These are phyloP conservation scores for Penicillium coprophilum DNA, from an alignment of 495 filamentous ascomycete genomes.

Conservation along the genomic window DNA sequence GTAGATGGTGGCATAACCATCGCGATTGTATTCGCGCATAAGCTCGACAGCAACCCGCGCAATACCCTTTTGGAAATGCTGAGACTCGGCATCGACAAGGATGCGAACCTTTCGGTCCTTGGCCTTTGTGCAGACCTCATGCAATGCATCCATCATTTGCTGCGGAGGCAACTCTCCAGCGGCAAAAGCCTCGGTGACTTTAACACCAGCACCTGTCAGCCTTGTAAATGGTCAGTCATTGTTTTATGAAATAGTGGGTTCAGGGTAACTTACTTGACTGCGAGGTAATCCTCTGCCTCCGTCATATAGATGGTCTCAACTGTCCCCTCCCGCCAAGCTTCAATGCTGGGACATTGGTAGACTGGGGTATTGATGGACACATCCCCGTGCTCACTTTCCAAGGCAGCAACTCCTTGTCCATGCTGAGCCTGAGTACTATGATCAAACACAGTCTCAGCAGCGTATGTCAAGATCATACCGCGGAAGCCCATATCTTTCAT, in stretches of 20 bases:
- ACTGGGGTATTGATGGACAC: slow-evolving; percentile 4
- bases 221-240: slow-evolving; percentile 18
- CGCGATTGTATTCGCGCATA: slow-evolving; percentile 72
- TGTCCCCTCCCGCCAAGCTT: slow-evolving; percentile 67
- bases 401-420: slow-evolving; percentile 25
- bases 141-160: slow-evolving; percentile 41
- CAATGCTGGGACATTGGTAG: slow-evolving; percentile 53
- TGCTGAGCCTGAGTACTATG: slow-evolving; percentile 31
- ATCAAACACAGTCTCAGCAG: slow-evolving; percentile 46
- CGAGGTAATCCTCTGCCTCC: slow-evolving; percentile 71
- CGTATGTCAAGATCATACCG: slow-evolving; percentile 50
- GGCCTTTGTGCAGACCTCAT: slow-evolving; percentile 36
- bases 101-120: slow-evolving; percentile 62
- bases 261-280: slow-evolving; percentile 60
- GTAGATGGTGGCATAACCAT: slow-evolving; percentile 59
- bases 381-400: slow-evolving; percentile 19
- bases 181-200: slow-evolving; percentile 34
- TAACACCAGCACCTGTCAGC: slow-evolving; percentile 33
- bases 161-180: slow-evolving; percentile 29
- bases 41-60: slow-evolving; percentile 71
- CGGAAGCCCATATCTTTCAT: slow-evolving; percentile 44
- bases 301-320: slow-evolving; percentile 69
- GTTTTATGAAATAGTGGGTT: background rate
- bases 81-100: slow-evolving; percentile 84
- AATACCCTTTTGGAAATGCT: slow-evolving; percentile 71